phyloP scores from a whole-genome alignment of 106 monocot species.

The Alisma plantagoaquatica region DNA sequence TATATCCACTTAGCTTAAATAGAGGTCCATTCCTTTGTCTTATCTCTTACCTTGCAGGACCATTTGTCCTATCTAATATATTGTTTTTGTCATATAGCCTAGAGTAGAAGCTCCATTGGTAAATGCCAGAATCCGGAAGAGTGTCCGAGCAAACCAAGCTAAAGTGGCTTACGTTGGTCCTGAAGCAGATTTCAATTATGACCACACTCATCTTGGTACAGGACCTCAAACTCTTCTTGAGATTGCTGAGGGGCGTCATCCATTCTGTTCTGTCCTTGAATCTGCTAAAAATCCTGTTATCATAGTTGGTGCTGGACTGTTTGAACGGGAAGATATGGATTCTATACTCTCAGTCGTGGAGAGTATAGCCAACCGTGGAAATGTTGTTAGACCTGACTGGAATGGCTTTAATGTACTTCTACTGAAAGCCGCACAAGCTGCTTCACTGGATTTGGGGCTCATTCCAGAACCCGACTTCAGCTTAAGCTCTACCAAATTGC shows the following conservation, averaged over 20 bases:
- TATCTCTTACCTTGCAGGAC: no score
- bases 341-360: conserved; percentile 59
- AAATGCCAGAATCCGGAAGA: conserved; percentile 91
- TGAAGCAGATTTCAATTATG: conserved; percentile 82
- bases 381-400: conserved; percentile 59
- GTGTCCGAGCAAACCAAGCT: conserved; percentile 64
- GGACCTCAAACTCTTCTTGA: conserved; percentile 80
- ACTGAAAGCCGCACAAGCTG: conserved; percentile 86
- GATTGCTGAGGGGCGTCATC: conserved; percentile 80
- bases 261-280: conserved; percentile 67
- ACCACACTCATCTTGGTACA: conserved; percentile 65
- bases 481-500: conserved; percentile 59
- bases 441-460: conserved; percentile 89
- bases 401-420: conserved; percentile 86
- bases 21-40: no score
- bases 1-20: no score
- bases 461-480: conserved; percentile 34
- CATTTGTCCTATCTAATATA: not conserved
- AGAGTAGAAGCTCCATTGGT: conserved; percentile 96
- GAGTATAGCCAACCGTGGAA: conserved; percentile 44
- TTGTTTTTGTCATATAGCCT: conserved; percentile 35
- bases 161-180: conserved; percentile 96
- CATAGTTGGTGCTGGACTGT: conserved; percentile 69
- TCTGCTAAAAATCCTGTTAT: conserved; percentile 84
- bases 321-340: conserved; percentile 66